phyloP scores from a whole-genome alignment of 768 basidiomycete genomes.

The Candolleomyces eurysporus region DNA sequence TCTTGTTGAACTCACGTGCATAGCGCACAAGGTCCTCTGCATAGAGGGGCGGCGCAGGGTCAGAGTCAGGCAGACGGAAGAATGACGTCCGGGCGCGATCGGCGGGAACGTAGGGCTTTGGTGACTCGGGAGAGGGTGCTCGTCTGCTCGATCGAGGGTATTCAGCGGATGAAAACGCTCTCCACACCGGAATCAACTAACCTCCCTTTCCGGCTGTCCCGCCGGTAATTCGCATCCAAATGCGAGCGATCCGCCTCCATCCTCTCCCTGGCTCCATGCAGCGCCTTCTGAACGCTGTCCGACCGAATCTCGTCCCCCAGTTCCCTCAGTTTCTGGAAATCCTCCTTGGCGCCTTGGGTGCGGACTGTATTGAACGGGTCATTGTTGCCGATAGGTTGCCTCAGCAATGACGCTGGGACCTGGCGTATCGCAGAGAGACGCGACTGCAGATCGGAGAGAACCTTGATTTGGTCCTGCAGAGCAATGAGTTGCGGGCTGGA shows the following conservation, averaged over 20 bases:
- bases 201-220: constrained; percentile 58
- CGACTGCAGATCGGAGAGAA: constrained; percentile 43
- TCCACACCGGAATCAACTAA: constrained; percentile 28
- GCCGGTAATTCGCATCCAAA: constrained; percentile 42
- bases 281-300: constrained; percentile 56
- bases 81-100: constrained; percentile 37
- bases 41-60: constrained; percentile 35
- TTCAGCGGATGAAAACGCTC: constrained; percentile 3
- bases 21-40: constrained; percentile 49
- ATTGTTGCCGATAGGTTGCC: constrained; percentile 25
- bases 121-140: constrained; percentile 56
- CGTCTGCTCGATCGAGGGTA: constrained; percentile 30
- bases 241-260: constrained; percentile 50
- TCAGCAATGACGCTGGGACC: constrained; percentile 44
- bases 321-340: constrained; percentile 47
- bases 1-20: constrained; percentile 56
- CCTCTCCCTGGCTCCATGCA: constrained; percentile 54
- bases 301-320: constrained; percentile 48
- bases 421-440: constrained; percentile 45
- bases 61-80: constrained; percentile 41
- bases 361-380: constrained; percentile 17
- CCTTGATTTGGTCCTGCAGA: constrained; percentile 44
- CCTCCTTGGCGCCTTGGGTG: constrained; percentile 25
- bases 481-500: constrained; percentile 10
- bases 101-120: constrained; percentile 51